Conservation (phyloP, 345 rosid genomes). For the Boechera divaricarpa region DNA sequence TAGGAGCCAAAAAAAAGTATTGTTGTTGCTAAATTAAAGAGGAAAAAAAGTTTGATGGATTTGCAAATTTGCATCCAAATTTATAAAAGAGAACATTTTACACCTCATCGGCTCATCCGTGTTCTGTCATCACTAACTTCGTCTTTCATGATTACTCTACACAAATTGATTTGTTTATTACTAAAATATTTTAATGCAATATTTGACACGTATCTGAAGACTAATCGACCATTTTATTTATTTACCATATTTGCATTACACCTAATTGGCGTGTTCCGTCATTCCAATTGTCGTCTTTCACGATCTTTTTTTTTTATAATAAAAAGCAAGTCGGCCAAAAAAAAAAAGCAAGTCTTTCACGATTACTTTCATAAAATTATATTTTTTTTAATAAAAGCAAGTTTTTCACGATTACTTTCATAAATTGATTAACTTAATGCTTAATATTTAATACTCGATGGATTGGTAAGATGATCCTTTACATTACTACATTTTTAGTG, state of each 20-base stretch:
- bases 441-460: no score
- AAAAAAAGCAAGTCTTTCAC: no score
- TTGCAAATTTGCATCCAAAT: conserved; percentile 18
- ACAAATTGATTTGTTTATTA: neutral
- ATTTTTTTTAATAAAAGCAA: no score
- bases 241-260: neutral
- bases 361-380: no score
- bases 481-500: no score
- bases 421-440: no score
- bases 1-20: no score
- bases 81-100: neutral
- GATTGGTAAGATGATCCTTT: no score
- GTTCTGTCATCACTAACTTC: neutral
- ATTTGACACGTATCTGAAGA: neutral
- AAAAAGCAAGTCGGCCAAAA: no score
- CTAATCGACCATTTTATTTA: neutral
- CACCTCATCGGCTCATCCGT: neutral
- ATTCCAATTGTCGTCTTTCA: no score
- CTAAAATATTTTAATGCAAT: neutral
- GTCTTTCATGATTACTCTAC: neutral
- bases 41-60: neutral
- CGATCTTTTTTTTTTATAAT: no score
- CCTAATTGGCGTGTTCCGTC: neutral
- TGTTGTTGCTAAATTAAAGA: neutral
- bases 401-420: no score